Conservation (phyloP, 768 basidiomycete species). For the Hygrophoropsis aurantiaca region DNA sequence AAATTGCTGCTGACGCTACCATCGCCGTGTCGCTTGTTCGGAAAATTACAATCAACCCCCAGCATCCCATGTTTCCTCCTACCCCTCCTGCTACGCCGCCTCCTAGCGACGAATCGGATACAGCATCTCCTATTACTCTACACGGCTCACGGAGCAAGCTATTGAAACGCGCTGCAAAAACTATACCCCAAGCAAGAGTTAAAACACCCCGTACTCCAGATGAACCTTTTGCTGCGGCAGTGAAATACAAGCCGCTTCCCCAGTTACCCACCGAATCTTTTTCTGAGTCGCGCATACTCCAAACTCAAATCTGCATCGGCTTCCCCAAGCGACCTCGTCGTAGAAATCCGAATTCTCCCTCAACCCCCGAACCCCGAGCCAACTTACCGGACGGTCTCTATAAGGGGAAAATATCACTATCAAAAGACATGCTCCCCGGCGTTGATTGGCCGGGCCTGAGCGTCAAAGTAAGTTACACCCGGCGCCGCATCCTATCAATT, state of each 20-base stretch:
- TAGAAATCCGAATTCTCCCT: conserved; percentile 38
- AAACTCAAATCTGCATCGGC: conserved; percentile 54
- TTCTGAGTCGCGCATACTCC: conserved; percentile 22
- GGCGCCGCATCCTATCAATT: conserved; percentile 3
- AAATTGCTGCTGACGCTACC: conserved; percentile 71
- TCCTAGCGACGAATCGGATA: conserved; percentile 44
- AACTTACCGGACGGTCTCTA: conserved; percentile 67
- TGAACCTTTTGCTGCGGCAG: background rate
- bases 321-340: conserved; percentile 69
- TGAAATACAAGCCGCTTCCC: conserved; percentile 24
- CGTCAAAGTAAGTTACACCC: conserved; percentile 53
- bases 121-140: conserved; percentile 7
- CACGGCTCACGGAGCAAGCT: conserved; percentile 18
- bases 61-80: conserved; percentile 39
- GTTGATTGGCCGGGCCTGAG: conserved; percentile 67
- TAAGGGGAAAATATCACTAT: conserved; percentile 55
- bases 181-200: conserved; percentile 15
- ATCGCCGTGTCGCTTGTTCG: conserved; percentile 67
- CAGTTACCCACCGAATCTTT: conserved; percentile 19
- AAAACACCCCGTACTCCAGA: conserved; percentile 11
- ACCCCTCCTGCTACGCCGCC: conserved; percentile 52
- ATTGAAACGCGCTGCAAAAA: conserved; percentile 30
- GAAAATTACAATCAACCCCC: conserved; percentile 50
- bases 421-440: conserved; percentile 60
- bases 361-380: conserved; percentile 44